phyloP scores from a whole-genome alignment of 345 rosid species.

The Eucalyptus cloeziana region DNA sequence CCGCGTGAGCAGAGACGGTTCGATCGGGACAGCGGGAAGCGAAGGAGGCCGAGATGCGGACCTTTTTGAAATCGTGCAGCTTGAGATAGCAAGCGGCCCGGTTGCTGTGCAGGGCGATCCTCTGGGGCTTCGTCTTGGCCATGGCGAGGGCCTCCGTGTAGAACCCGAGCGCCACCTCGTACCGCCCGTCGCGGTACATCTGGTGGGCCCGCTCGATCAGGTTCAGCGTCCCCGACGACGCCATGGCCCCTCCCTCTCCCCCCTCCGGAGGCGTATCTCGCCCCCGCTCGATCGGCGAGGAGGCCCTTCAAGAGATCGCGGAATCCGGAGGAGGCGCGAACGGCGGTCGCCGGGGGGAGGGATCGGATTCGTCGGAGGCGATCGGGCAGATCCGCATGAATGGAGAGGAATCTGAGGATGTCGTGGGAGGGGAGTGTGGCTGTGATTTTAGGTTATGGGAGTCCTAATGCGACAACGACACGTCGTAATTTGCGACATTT shows the following conservation, averaged over 20 bases:
- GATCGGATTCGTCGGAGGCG: neutral
- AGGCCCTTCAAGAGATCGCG: neutral
- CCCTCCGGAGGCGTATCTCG: neutral
- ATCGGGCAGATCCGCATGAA: neutral
- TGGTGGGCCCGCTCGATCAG: constrained; percentile 86
- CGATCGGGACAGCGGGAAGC: neutral
- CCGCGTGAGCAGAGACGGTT: neutral
- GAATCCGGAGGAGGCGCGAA: neutral
- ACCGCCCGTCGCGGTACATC: constrained; percentile 69
- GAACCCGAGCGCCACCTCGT: constrained; percentile 52
- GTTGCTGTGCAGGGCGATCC: constrained; percentile 89
- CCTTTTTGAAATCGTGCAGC: constrained; percentile 71
- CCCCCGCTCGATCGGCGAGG: neutral
- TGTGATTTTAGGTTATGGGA: neutral
- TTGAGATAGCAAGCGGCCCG: constrained; percentile 90
- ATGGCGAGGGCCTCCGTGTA: constrained; percentile 70
- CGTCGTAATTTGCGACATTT: neutral
- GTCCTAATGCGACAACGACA: neutral
- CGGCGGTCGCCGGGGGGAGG: neutral
- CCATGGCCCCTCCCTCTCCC: constrained; percentile 6
- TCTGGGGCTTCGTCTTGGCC: constrained; percentile 64
- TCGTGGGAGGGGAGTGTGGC: neutral
- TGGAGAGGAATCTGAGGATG: neutral
- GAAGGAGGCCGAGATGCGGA: neutral
- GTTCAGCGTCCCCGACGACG: constrained; percentile 33